phyloP scores from a whole-genome alignment of 768 basidiomycete species.

The Pholiota microspora region DNA sequence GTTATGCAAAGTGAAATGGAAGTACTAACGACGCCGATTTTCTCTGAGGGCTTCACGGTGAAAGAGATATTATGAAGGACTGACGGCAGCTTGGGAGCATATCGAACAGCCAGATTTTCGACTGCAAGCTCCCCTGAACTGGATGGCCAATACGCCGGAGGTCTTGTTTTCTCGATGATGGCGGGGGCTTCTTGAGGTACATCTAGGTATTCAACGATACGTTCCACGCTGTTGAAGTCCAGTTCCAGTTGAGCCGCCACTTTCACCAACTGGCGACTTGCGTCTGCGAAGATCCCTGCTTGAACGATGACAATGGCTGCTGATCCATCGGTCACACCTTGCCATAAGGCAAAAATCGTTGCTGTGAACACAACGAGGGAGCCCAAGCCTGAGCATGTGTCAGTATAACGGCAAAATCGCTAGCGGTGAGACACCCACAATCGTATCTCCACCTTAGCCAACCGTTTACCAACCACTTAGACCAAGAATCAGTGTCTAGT shows the following conservation, averaged over 20 bases:
- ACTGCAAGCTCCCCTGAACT: slow-evolving; percentile 55
- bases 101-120: slow-evolving; percentile 57
- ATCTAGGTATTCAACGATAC: slow-evolving; percentile 68
- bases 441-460: slow-evolving; percentile 79
- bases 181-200: slow-evolving; percentile 69
- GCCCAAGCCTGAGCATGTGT: slow-evolving; percentile 47
- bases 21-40: slow-evolving; percentile 60
- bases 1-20: not conserved
- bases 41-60: slow-evolving; percentile 57
- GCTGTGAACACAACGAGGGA: slow-evolving; percentile 69
- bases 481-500: slow-evolving; percentile 20
- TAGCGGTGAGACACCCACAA: slow-evolving; percentile 34
- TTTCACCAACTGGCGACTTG: slow-evolving; percentile 61
- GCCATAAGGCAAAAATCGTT: slow-evolving; percentile 65
- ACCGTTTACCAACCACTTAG: slow-evolving; percentile 62
- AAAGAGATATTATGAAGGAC: slow-evolving; percentile 61
- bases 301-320: slow-evolving; percentile 73
- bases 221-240: slow-evolving; percentile 74
- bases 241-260: slow-evolving; percentile 71
- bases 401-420: not conserved
- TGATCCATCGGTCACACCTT: slow-evolving; percentile 53
- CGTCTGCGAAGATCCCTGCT: slow-evolving; percentile 68
- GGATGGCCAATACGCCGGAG: slow-evolving; percentile 76
- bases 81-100: slow-evolving; percentile 59
- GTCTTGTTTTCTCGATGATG: slow-evolving; percentile 48